A percentile compares a stretch with the other conserved stretches of the same genome.
These are phyloP conservation scores for Cercophora newfieldiana DNA, from an alignment of 495 filamentous ascomycete genomes.

Conservation along the genomic window DNA sequence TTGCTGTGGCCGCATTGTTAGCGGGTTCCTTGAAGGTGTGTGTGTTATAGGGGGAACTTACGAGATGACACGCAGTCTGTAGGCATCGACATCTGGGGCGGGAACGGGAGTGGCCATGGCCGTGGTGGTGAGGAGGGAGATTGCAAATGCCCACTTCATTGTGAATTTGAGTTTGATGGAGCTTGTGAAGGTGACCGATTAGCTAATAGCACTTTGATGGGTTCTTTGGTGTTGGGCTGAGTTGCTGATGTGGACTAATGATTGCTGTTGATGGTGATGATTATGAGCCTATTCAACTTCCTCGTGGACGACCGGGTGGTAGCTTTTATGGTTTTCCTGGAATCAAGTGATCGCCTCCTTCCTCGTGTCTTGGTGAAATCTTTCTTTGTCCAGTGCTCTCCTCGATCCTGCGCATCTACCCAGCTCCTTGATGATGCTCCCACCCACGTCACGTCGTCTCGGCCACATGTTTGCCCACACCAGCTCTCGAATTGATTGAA, in stretches of 20 bases:
- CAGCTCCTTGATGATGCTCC: slow-evolving; percentile 4
- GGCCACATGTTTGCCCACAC: slow-evolving; percentile 5
- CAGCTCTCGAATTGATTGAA: slow-evolving; percentile 2
- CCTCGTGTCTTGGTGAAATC: not conserved
- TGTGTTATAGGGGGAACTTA: slow-evolving; percentile 7
- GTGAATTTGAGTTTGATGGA: slow-evolving; percentile 9
- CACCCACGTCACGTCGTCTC: slow-evolving; percentile 10
- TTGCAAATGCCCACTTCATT: slow-evolving; percentile 23
- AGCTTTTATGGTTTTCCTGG: slow-evolving; percentile 8
- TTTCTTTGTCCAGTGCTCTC: not conserved
- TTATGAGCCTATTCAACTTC: not conserved
- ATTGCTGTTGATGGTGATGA: not conserved
- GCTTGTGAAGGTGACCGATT: not conserved
- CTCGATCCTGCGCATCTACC: slow-evolving; percentile 1
- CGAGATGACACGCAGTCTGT: slow-evolving; percentile 28
- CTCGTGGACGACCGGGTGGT: not conserved
- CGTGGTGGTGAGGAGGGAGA: slow-evolving; percentile 17
- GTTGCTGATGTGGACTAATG: not conserved
- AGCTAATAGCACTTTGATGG: not conserved
- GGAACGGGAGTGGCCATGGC: slow-evolving; percentile 20
- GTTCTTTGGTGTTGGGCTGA: not conserved
- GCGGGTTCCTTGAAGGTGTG: not conserved
- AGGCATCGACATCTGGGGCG: slow-evolving; percentile 12
- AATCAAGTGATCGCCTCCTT: not conserved
- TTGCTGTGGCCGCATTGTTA: not conserved